Percentiles rank a stretch among this genome's conserved stretches.
Conservation (phyloP, 371 early-diverging fungal species). For the Mortierella sp. region DNA sequence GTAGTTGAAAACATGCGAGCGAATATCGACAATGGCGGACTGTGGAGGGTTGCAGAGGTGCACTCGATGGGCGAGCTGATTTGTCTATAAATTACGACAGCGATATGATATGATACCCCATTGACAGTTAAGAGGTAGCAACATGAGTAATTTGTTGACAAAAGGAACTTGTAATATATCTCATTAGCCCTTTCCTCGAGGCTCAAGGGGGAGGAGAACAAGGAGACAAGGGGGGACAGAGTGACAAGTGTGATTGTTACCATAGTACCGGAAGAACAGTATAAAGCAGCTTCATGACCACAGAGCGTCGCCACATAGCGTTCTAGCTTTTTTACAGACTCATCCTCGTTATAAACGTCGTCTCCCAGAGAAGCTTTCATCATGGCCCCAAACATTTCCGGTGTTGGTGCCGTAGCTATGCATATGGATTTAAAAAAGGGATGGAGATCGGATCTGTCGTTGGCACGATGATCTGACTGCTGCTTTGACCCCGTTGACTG, state of each 20-base stretch:
- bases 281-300: slow-evolving; percentile 86
- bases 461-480: too few relatives aligned
- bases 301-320: slow-evolving; percentile 75
- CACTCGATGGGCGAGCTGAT: slow-evolving; percentile 86
- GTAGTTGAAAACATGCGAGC: slow-evolving; percentile 84
- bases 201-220: background rate
- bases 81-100: slow-evolving; percentile 67
- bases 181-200: background rate
- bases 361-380: slow-evolving; percentile 79
- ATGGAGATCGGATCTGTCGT: too few relatives aligned
- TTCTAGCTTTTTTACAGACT: slow-evolving; percentile 79
- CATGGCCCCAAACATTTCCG: slow-evolving; percentile 86
- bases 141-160: background rate
- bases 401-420: slow-evolving; percentile 83
- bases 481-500: too few relatives aligned
- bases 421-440: background rate
- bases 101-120: too few relatives aligned
- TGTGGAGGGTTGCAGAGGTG: slow-evolving; percentile 85
- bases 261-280: slow-evolving; percentile 90
- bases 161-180: background rate
- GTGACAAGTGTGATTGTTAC: slow-evolving; percentile 13
- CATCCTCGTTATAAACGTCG: slow-evolving; percentile 90
- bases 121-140: too few relatives aligned
- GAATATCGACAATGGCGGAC: slow-evolving; percentile 80
- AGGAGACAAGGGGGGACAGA: background rate